Conservation (phyloP, 1,284 basidiomycete species). For the Somion occarium region DNA sequence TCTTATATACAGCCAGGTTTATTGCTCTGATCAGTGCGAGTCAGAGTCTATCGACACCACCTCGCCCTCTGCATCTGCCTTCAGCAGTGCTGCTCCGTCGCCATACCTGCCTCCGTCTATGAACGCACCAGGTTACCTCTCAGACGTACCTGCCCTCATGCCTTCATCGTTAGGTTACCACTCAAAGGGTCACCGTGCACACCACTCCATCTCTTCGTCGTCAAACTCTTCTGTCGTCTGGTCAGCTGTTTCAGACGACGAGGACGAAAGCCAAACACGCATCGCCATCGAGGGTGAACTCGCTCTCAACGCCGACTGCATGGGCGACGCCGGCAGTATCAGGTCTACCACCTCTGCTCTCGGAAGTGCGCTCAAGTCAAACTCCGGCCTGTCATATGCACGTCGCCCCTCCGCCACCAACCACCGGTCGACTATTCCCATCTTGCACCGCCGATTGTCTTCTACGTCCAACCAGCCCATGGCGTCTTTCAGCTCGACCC, state of each 20-base stretch:
- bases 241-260: constrained; percentile 42
- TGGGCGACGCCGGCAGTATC: constrained; percentile 7
- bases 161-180: constrained; percentile 55
- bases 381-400: constrained; percentile 48
- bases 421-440: constrained; percentile 55
- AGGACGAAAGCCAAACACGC: constrained; percentile 24
- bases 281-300: constrained; percentile 29
- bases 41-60: constrained; percentile 54
- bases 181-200: constrained; percentile 32
- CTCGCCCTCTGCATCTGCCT: constrained; percentile 59
- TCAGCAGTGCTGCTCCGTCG: constrained; percentile 62
- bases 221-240: constrained; percentile 55
- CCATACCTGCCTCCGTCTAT: constrained; percentile 50
- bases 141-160: constrained; percentile 28
- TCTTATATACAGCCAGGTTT: constrained; percentile 47
- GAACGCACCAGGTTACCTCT: constrained; percentile 27
- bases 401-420: constrained; percentile 70
- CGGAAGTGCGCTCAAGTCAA: constrained; percentile 27
- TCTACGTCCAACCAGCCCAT: constrained; percentile 31
- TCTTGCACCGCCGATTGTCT: constrained; percentile 48
- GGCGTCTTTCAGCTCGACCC: constrained; percentile 23
- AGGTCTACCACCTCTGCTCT: constrained; percentile 39
- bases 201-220: constrained; percentile 16
- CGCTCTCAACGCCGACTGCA: constrained; percentile 22
- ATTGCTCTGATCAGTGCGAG: constrained; percentile 72